Conservation (phyloP, 257 asterid species). For the Apocynum venetum region DNA sequence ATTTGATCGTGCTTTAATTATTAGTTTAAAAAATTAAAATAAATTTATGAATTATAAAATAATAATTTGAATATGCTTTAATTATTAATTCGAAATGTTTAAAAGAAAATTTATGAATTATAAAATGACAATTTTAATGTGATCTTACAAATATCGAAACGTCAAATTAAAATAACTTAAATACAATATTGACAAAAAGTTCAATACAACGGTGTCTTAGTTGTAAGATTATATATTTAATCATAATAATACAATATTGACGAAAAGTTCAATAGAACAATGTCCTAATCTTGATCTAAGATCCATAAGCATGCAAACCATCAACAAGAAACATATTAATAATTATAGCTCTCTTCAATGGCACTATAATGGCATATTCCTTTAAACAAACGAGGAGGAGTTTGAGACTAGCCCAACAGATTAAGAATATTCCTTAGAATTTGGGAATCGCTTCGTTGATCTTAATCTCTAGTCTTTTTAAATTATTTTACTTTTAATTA, state of each 20-base stretch:
- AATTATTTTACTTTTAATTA: neutral
- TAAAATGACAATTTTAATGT: neutral
- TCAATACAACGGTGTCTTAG: too few species aligned
- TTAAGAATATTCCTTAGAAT: slow-evolving; percentile 11
- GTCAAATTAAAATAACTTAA: too few species aligned
- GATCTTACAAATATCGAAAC: neutral
- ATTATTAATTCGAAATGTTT: neutral
- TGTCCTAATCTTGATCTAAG: neutral
- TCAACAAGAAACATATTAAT: neutral
- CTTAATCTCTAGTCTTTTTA: neutral
- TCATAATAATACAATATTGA: too few species aligned
- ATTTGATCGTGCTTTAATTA: too few species aligned
- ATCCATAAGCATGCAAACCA: neutral
- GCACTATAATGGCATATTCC: neutral
- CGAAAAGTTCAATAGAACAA: too few species aligned
- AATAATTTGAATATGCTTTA: neutral
- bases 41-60: too few species aligned
- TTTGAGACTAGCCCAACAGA: neutral
- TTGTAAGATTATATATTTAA: too few species aligned
- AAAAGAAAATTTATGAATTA: neutral
- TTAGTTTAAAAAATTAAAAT: too few species aligned
- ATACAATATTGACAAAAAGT: neutral
- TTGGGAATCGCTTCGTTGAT: neutral
- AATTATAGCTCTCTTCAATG: neutral
- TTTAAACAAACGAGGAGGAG: neutral